Evolutionary conservation across 257 asterid genomes (phyloP), one percentile per base, ranked within the genome.

Genomic region (Penstemon davidsonii): DNA sequence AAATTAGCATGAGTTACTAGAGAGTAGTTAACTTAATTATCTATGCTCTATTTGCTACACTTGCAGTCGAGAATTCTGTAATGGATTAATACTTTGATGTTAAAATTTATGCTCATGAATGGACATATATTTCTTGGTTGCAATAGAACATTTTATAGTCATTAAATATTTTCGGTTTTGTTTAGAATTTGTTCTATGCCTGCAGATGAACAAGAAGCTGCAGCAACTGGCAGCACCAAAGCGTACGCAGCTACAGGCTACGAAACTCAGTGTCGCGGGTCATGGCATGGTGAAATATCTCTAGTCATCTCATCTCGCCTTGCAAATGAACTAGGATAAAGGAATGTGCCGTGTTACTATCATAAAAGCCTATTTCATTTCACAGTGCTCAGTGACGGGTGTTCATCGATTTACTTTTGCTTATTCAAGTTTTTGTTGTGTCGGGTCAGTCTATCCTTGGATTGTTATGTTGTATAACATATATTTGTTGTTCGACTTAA

Each of bases 241-340:
- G 79, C 76, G 84, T 67, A 90, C 79, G 90, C 88, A 87, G 70
- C 85, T 93, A 12, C 99, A 93, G 83, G 99, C 99, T 7, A 84
- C 97, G 9, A 93, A 85, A 74, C 89, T 88, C 73, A 90, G 99
- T 1, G 96, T 84, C 74, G 97, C 87, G 85, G 97, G 96, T 25
- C 99, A 96, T 43, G 96, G 96, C 62, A 93, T 93, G 99, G 87
- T 90, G 55, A 93, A 93, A 70, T 93, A 93, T 73, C 86, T 93
- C 33, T 25, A 25, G 33, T 25, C 33, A 25, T 25, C 33, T 25
- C 33, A 25, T 25, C 1, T 25, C 2, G 33, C 33, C 33, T 25
- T 25, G 33, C 33, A 25, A 25, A 25, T 25, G 33, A 25, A 25
- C 33, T 25, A 25, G 33, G 33, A 25, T 25, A 25, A 25, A 25